phyloP scores from a whole-genome alignment of 2,329 filamentous ascomycete species.

The Alternaria ventricosa region DNA sequence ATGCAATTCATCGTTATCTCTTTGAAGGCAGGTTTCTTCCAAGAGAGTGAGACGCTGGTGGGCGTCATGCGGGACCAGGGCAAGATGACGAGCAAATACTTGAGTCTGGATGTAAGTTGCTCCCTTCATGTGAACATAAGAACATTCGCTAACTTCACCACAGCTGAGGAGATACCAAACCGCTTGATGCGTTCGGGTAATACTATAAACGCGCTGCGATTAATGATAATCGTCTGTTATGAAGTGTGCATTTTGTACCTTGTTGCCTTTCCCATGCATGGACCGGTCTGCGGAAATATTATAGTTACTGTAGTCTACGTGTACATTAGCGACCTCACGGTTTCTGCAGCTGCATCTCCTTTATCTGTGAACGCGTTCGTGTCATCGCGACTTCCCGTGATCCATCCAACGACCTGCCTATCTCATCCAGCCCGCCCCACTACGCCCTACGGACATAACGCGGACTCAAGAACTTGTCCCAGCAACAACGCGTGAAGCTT shows the following conservation, averaged over 20 bases:
- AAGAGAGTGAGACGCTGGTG: conserved; percentile 93
- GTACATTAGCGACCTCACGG: not conserved
- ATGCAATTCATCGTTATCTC: conserved; percentile 99
- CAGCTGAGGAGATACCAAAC: not conserved
- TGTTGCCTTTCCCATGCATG: not conserved
- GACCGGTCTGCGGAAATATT: not conserved
- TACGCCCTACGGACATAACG: not conserved
- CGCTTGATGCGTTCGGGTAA: not conserved
- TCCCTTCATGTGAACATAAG: not conserved
- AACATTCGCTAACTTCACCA: not conserved
- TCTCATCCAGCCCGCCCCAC: conserved; percentile 5
- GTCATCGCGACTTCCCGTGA: not conserved
- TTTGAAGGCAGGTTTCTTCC: conserved; percentile 93
- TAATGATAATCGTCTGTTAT: not conserved
- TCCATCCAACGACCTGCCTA: not conserved
- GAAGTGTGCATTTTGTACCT: not conserved
- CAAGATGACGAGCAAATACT: conserved; percentile 86
- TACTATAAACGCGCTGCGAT: not conserved
- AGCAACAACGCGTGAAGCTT: not conserved
- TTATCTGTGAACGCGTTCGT: not conserved
- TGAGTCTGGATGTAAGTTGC: conserved; percentile 90
- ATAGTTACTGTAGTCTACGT: not conserved
- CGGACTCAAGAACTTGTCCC: not conserved
- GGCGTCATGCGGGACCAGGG: conserved; percentile 95
- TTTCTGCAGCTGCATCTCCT: not conserved